Base-by-base conservation (phyloP, 306 rosid genomes). In the Glycyrrhiza uralensis region DNA sequence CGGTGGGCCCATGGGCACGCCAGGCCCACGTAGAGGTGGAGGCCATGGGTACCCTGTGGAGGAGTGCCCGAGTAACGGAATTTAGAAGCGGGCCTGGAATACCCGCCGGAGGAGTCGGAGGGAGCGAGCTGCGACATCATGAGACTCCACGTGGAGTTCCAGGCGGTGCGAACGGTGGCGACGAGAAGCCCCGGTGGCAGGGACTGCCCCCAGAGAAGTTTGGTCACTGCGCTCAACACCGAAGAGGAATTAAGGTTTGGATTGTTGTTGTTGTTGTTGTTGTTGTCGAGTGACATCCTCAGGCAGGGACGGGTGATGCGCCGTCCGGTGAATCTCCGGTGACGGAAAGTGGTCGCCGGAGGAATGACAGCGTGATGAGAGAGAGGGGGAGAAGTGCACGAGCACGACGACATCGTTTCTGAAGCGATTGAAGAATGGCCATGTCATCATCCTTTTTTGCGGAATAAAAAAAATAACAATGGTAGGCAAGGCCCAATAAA, bases 1-100 rank as follows among this genome's bases (percentile, higher is more conserved):
- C 97, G 88, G 89, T 91, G 97, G 79, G 98, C 98, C 98, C 98
- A 94, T 3, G 98, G 96, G 69, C 98, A 94, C 0, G 98, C 86
- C 30, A 93, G 88, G 77, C 86, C 96, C 41, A 90, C 93, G 71
- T 90, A 93, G 44, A 93, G 92, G 62, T 90, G 96, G 18, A 93
- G 89, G 1, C 57, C 28, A n/a, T n/a, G n/a, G n/a, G n/a, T n/a
- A 2, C 42, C 32, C 5, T 46, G 20, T 3, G 78, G 52, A 7
- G 17, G 17, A 10, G 7, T 46, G n/a, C 22, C 64, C 1, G 85
- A 45, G 60, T 83, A 20, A 5, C 94, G 91, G 83, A 93, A 93
- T 42, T 69, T 76, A 44, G 98, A 93, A 7, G 86, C 10, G 51
- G 98, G 97, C 62, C 97, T 74, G 5, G 94, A 35, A 76, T 93